Percentiles rank a stretch among this genome's conserved stretches.
These are phyloP conservation scores for Lepidium africanum DNA, from an alignment of 345 rosid species.

Conservation along the genomic window DNA sequence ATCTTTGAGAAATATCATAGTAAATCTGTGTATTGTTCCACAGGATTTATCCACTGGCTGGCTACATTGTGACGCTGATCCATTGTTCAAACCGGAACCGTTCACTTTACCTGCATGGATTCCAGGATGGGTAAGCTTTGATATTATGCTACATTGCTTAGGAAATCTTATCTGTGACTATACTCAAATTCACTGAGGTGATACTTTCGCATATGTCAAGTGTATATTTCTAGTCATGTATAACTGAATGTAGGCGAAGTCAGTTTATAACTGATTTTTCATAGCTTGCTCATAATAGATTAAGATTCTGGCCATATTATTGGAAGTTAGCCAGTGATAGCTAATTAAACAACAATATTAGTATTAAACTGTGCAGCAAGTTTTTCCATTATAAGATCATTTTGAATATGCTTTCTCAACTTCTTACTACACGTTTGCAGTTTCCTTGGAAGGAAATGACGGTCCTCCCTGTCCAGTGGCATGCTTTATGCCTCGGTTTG, in stretches of 20 bases:
- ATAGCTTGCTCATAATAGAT: background rate
- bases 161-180: background rate
- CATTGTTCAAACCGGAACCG: conserved; percentile 70
- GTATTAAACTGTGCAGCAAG: background rate
- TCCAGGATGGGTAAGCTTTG: conserved; percentile 70
- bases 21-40: conserved; percentile 1
- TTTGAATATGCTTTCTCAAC: background rate
- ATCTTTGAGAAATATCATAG: conserved; percentile 5
- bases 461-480: conserved; percentile 90
- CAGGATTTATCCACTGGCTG: conserved; percentile 94
- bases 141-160: background rate
- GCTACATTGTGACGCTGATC: conserved; percentile 97
- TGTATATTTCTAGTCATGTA: background rate
- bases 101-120: conserved; percentile 54
- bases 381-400: background rate
- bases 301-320: background rate
- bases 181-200: background rate
- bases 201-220: background rate
- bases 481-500: conserved; percentile 84
- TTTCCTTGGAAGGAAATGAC: conserved; percentile 85
- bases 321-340: background rate
- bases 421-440: conserved; percentile 32
- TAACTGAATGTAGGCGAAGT: background rate
- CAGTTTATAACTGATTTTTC: background rate
- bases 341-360: background rate